A percentile compares a stretch with the other conserved stretches of the same genome.
These are phyloP conservation scores for Lyophyllum atratum DNA, from an alignment of 768 basidiomycete genomes.

Conservation along the genomic window DNA sequence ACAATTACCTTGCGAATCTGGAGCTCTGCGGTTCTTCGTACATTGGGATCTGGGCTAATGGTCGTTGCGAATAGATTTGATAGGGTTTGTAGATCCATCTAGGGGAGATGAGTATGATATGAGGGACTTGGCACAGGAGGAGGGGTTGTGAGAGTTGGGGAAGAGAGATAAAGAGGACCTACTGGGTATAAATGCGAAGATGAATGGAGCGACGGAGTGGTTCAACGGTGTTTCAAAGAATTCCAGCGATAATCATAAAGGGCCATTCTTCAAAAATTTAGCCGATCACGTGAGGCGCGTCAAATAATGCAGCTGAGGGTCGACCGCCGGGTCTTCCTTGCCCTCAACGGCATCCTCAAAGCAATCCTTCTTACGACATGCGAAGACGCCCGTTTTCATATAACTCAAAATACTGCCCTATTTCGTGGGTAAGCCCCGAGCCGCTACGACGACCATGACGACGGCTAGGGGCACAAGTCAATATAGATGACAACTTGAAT, in stretches of 20 bases:
- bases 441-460: neutral
- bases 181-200: constrained; percentile 20
- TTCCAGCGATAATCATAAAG: constrained; percentile 4
- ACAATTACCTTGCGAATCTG: constrained; percentile 77
- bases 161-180: neutral
- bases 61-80: constrained; percentile 81
- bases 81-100: constrained; percentile 76
- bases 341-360: neutral
- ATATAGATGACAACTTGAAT: neutral
- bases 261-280: constrained; percentile 17
- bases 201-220: constrained; percentile 3
- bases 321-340: neutral
- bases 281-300: constrained; percentile 19
- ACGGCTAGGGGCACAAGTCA: neutral
- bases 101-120: neutral
- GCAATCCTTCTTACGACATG: neutral
- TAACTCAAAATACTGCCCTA: neutral
- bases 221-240: constrained; percentile 3
- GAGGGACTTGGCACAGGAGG: neutral
- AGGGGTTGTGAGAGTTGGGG: neutral
- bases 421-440: neutral
- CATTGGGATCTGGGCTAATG: constrained; percentile 82
- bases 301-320: neutral
- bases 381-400: neutral
- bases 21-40: constrained; percentile 82